Conservation (phyloP, 179 eudicot genomes). For the Sideroxylon spinosum region DNA sequence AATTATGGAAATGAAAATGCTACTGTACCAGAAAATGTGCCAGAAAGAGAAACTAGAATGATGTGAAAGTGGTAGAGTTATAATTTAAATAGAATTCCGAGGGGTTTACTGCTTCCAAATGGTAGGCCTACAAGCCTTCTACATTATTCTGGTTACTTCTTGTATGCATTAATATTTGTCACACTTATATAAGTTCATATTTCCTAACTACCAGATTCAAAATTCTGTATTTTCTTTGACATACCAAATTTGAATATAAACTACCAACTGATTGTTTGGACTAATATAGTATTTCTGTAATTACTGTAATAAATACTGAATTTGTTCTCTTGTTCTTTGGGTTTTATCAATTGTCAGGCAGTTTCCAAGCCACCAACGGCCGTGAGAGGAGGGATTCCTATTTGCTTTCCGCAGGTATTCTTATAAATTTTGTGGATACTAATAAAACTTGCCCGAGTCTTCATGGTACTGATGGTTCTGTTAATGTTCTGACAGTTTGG, state of each 20-base stretch:
- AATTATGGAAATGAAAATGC: too few relatives aligned
- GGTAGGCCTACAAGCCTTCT: too few relatives aligned
- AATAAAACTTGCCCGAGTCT: background rate
- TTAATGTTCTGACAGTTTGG: conserved; percentile 48
- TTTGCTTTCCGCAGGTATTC: conserved; percentile 92
- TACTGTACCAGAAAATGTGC: too few relatives aligned
- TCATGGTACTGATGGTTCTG: background rate
- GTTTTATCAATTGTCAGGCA: conserved; percentile 44
- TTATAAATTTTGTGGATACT: background rate
- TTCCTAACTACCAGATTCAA: background rate
- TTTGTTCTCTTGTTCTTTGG: background rate
- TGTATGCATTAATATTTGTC: background rate
- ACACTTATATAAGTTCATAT: background rate
- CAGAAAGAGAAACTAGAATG: too few relatives aligned
- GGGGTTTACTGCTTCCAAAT: too few relatives aligned
- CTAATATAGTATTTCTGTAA: background rate
- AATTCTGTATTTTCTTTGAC: background rate
- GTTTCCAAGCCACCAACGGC: conserved; percentile 65
- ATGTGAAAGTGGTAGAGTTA: too few relatives aligned
- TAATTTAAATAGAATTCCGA: too few relatives aligned
- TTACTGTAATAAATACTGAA: background rate
- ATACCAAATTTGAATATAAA: background rate
- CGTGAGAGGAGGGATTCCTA: conserved; percentile 86
- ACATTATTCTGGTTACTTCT: background rate
- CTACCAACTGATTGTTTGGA: conserved; percentile 9